Base-by-base conservation (phyloP, 2,329 filamentous ascomycete species). In the Alternaria hordeiaustralica region DNA sequence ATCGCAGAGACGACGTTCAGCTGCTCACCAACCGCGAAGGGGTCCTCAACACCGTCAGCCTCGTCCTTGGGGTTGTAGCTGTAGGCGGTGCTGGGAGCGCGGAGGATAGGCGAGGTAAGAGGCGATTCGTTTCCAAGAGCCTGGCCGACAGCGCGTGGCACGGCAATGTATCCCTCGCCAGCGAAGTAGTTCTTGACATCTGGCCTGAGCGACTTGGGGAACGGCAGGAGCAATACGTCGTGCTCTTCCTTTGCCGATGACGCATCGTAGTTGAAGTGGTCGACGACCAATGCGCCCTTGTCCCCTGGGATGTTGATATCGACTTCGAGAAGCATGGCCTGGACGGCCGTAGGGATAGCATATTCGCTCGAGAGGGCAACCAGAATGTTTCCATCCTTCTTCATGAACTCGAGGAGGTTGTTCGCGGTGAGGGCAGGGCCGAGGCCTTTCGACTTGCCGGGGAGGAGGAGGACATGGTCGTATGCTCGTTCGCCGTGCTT, bases 21-120 rank as follows among this genome's bases (percentile, higher is more conserved):
- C 84, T 99, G 96, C 73, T 86, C 84, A 51, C 96, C 96, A 58
- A 90, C 90, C 26, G 91, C 94, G 77, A 96, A 97, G 50, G 93
- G 87, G 65, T 97, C 94, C 70, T 96, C 93, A 4, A 93, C 84
- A 51, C 89, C 78, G 9, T 81, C 88, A 44, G 84, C 80, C 75
- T 97, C 92, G 67, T 97, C 94, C 85, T 96, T 96, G 58, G 93
- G 90, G 82, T 96, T 95, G 86, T 97, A 97, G 80, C 89, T 92
- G 85, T 99, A 99, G 65, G 94, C 92, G 10, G 94, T 97, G 70
- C 86, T 84, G 20, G 93, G 91, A 49, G 94, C 95, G 72, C 90
- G 90, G 62, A 99, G 83, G 70, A 99, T 87, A 15, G 96, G 93
- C 18, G 90, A 87, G 59, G 98, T 84, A 20, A 97, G 87, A 56